Evolutionary conservation across 345 rosid species (phyloP).

Genomic region (Rhizophora apiculata): DNA sequence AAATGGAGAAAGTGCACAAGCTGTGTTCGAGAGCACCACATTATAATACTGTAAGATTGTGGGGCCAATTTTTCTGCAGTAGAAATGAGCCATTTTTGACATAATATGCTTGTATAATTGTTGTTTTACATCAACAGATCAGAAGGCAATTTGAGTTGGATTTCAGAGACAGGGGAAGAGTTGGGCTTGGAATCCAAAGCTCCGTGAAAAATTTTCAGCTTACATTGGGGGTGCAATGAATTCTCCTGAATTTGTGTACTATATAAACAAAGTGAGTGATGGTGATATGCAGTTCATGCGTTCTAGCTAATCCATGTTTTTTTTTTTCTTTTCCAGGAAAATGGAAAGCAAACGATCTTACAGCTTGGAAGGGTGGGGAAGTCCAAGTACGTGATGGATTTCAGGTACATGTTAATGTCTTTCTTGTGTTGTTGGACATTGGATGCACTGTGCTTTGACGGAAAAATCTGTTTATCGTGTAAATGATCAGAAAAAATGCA

Average conservation of each 20-base stretch:
- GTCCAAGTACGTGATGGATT: slow-evolving; percentile 70
- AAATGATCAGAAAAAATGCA: neutral
- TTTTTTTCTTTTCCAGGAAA: slow-evolving; percentile 34
- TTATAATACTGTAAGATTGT: slow-evolving; percentile 55
- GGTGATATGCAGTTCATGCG: neutral
- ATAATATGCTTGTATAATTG: neutral
- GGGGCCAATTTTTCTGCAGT: neutral
- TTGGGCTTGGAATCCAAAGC: slow-evolving; percentile 65
- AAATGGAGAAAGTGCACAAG: slow-evolving; percentile 53
- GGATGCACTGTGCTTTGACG: no score
- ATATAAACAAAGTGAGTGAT: neutral
- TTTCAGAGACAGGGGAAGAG: slow-evolving; percentile 77
- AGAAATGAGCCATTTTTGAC: neutral
- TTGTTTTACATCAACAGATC: slow-evolving; percentile 33
- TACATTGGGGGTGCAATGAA: slow-evolving; percentile 50
- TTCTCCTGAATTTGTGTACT: neutral
- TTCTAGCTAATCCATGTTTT: neutral
- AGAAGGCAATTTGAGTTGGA: slow-evolving; percentile 69
- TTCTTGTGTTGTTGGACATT: neutral
- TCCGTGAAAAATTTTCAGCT: slow-evolving; percentile 95
- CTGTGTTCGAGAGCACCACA: slow-evolving; percentile 64
- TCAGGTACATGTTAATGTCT: slow-evolving; percentile 45
- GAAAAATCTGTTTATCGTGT: neutral
- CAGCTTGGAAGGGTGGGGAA: slow-evolving; percentile 85
- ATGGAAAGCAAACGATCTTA: slow-evolving; percentile 66